Conservation (phyloP, 73 alveolate species). For the Breviolum minutum region DNA sequence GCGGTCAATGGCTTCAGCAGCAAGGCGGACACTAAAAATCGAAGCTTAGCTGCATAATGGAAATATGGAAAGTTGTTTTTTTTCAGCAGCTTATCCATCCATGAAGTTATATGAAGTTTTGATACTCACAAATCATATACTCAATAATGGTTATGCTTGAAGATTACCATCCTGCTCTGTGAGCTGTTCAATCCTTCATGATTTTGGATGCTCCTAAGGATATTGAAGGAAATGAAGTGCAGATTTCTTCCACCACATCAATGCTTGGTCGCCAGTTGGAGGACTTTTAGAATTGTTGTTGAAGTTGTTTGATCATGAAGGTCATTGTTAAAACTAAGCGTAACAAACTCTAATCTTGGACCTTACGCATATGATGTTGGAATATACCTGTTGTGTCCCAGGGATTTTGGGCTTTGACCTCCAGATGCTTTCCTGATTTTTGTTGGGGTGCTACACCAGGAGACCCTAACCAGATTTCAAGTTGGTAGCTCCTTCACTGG, state of each 20-base stretch:
- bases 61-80: neutral
- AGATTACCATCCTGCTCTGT: neutral
- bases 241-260: conserved; percentile 70
- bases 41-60: neutral
- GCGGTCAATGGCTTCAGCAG: conserved; percentile 89
- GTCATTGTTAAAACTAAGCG: too few relatives aligned
- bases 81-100: too few relatives aligned
- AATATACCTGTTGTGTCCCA: too few relatives aligned
- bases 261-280: conserved; percentile 71
- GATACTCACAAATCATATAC: neutral
- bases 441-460: neutral
- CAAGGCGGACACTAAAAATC: conserved; percentile 60
- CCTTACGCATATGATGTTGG: too few relatives aligned
- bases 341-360: too few relatives aligned
- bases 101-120: neutral
- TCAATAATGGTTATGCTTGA: too few relatives aligned
- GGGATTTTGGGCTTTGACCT: too few relatives aligned
- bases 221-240: conserved; percentile 71
- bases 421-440: too few relatives aligned
- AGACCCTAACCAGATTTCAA: conserved; percentile 75
- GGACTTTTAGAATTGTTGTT: neutral
- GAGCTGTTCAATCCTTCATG: neutral
- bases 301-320: neutral
- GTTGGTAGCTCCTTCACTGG: conserved; percentile 75
- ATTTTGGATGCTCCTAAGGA: conserved; percentile 7